A percentile compares a stretch with the other conserved stretches of the same genome.
phyloP scores from a whole-genome alignment of 2,329 filamentous ascomycete genomes.

The Colletotrichum tropicicola region DNA sequence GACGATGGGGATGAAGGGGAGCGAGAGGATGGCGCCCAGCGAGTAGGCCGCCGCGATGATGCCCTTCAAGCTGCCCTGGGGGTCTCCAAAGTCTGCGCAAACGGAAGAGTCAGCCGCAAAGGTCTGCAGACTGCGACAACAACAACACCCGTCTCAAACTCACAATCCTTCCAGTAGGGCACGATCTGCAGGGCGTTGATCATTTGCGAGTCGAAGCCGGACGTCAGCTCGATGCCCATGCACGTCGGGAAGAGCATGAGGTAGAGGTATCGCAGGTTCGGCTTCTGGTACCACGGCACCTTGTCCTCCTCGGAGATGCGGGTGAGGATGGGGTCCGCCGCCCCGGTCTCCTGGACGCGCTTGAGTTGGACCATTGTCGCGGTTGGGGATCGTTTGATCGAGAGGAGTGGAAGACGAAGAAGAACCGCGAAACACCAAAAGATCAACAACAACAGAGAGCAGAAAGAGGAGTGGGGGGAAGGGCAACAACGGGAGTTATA shows the following conservation, averaged over 20 bases:
- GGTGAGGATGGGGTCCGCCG: constrained; percentile 41
- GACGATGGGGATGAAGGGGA: constrained; percentile 65
- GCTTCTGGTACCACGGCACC: constrained; percentile 65
- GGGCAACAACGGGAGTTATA: not conserved
- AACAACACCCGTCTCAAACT: too few species aligned
- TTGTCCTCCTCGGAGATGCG: constrained; percentile 46
- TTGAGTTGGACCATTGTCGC: constrained; percentile 29
- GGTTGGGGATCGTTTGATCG: too few species aligned
- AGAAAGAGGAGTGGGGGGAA: not conserved
- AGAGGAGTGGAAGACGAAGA: not conserved
- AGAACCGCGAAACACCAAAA: not conserved
- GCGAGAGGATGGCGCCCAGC: constrained; percentile 64
- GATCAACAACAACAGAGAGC: not conserved
- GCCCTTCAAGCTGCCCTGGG: constrained; percentile 54
- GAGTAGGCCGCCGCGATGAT: constrained; percentile 68
- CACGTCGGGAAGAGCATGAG: constrained; percentile 66
- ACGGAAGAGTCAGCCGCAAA: not conserved
- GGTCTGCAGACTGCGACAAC: too few species aligned
- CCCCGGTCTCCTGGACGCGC: constrained; percentile 25
- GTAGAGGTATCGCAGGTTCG: constrained; percentile 65
- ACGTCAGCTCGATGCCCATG: constrained; percentile 66
- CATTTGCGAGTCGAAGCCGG: constrained; percentile 55
- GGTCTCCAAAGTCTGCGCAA: constrained; percentile 53
- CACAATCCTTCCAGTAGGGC: constrained; percentile 44
- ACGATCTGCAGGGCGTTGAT: constrained; percentile 55